Conservation (phyloP, 148 eudicot genomes). For the Cornus controversa region DNA sequence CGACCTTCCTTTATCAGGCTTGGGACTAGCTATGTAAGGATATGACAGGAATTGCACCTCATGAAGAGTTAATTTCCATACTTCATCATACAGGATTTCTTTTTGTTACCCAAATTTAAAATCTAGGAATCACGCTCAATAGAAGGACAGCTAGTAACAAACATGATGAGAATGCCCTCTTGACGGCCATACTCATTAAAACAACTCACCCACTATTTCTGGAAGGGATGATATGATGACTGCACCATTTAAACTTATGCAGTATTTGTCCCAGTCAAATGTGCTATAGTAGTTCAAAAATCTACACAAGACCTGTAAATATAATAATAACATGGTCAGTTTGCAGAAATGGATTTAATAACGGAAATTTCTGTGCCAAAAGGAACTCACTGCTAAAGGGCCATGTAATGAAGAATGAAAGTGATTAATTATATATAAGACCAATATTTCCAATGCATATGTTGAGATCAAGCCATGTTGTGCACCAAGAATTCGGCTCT, state of each 20-base stretch:
- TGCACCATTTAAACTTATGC: slow-evolving; percentile 42
- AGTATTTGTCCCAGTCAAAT: slow-evolving; percentile 49
- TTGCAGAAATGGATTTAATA: not conserved
- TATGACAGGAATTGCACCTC: too few relatives aligned
- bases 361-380: not conserved
- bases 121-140: not conserved
- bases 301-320: slow-evolving; percentile 43
- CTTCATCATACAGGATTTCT: not conserved
- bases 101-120: not conserved
- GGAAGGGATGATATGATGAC: slow-evolving; percentile 40
- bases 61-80: not conserved
- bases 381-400: slow-evolving; percentile 47
- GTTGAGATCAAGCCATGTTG: slow-evolving; percentile 50
- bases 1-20: too few relatives aligned
- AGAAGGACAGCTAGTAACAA: not conserved
- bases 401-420: slow-evolving; percentile 34
- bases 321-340: slow-evolving; percentile 1
- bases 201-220: slow-evolving; percentile 34
- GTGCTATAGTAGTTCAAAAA: slow-evolving; percentile 49
- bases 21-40: too few relatives aligned
- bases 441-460: slow-evolving; percentile 55
- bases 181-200: not conserved
- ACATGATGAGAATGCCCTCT: not conserved
- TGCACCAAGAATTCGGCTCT: slow-evolving; percentile 58
- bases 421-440: slow-evolving; percentile 45